A percentile compares a stretch with the other conserved stretches of the same genome.
phyloP scores from a whole-genome alignment of 2,329 filamentous ascomycete genomes.

The Trichoderma sp. region DNA sequence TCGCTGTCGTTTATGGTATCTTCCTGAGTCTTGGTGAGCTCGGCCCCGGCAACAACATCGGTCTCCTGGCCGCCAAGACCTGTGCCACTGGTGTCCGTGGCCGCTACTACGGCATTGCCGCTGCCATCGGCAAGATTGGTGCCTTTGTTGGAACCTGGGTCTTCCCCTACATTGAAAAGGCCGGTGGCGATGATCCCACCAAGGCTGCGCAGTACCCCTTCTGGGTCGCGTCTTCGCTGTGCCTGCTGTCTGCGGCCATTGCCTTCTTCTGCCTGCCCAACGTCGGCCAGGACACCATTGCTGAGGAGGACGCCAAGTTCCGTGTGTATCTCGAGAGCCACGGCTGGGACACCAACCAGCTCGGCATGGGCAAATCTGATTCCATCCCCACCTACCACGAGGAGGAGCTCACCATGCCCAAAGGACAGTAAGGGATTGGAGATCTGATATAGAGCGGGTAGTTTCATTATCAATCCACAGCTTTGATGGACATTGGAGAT shows the following conservation, averaged over 20 bases:
- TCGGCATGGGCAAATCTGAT: conserved; percentile 45
- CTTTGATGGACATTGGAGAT: background rate
- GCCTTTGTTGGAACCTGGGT: conserved; percentile 87
- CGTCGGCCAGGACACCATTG: conserved; percentile 84
- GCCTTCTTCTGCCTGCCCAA: conserved; percentile 69
- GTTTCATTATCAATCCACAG: background rate
- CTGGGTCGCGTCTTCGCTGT: conserved; percentile 78
- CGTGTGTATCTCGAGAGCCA: conserved; percentile 70
- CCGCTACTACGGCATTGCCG: conserved; percentile 69
- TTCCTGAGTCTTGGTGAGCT: conserved; percentile 52
- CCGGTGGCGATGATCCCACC: conserved; percentile 55
- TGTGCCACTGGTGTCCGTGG: conserved; percentile 87
- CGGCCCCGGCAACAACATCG: conserved; percentile 90
- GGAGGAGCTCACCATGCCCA: conserved; percentile 23
- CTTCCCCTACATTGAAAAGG: conserved; percentile 71
- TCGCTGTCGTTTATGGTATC: conserved; percentile 45
- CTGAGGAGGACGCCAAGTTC: conserved; percentile 74
- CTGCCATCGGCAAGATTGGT: conserved; percentile 73
- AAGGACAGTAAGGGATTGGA: conserved; percentile 1
- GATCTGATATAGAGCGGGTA: background rate
- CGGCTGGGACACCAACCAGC: conserved; percentile 71
- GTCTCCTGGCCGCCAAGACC: conserved; percentile 82
- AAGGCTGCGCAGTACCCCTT: conserved; percentile 82
- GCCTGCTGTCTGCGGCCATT: conserved; percentile 67
- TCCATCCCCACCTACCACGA: conserved; percentile 15